phyloP scores from a whole-genome alignment of 192 early-diverging fungal species.

The Linnemannia elongata region DNA sequence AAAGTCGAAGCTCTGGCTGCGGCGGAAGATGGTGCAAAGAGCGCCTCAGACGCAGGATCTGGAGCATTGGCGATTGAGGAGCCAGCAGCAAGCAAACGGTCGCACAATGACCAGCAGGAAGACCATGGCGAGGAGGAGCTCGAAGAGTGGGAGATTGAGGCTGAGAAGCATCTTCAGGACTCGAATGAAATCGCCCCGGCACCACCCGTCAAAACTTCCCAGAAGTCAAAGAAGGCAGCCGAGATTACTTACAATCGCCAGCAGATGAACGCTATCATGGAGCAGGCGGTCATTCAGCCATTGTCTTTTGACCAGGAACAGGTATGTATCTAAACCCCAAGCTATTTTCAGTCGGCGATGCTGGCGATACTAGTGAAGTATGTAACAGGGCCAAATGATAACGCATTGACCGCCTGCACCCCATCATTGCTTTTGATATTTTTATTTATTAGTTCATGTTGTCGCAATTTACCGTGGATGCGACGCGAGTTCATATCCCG shows the following conservation, averaged over 20 bases:
- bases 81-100: neutral
- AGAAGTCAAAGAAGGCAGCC: constrained; percentile 18
- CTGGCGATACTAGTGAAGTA: too few species aligned
- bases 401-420: neutral
- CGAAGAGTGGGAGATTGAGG: constrained; percentile 56
- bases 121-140: constrained; percentile 37
- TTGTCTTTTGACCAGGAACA: constrained; percentile 52
- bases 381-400: neutral
- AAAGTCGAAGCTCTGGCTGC: neutral
- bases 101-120: neutral
- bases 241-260: constrained; percentile 32
- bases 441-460: constrained; percentile 42
- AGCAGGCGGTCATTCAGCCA: constrained; percentile 42
- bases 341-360: neutral
- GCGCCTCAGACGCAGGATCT: neutral
- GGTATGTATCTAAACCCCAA: neutral
- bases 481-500: constrained; percentile 44
- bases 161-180: constrained; percentile 50
- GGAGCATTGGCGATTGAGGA: neutral
- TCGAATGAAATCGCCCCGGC: constrained; percentile 43
- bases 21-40: neutral
- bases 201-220: constrained; percentile 5
- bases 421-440: neutral
- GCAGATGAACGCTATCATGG: constrained; percentile 48
- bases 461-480: constrained; percentile 33